These are phyloP conservation scores for Arxiozyma slooffiae DNA, from an alignment of 1,139 yeast genomes.

Conservation along the genomic window DNA sequence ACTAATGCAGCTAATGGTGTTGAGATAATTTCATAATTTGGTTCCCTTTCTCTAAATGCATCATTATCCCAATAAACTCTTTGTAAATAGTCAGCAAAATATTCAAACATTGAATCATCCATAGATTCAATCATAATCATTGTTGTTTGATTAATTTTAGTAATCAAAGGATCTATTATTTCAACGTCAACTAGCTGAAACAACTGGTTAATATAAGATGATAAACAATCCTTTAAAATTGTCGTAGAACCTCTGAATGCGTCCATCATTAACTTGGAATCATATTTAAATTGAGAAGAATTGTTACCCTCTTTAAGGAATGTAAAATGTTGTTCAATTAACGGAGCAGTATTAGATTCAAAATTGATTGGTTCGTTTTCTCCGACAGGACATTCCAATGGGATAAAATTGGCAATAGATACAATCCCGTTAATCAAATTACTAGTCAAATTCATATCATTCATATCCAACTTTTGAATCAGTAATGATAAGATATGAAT, in stretches of 20 bases:
- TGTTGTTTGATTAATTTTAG: constrained; percentile 52
- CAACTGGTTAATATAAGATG: constrained; percentile 48
- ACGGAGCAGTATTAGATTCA: constrained; percentile 39
- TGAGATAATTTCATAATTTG: constrained; percentile 35
- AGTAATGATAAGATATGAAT: constrained; percentile 62
- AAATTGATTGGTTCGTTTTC: constrained; percentile 43
- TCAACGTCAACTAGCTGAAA: constrained; percentile 61
- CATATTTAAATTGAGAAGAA: constrained; percentile 28
- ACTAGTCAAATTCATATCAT: constrained; percentile 71
- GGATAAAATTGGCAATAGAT: constrained; percentile 63
- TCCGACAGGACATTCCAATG: constrained; percentile 45
- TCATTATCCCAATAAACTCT: constrained; percentile 59
- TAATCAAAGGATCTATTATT: constrained; percentile 46
- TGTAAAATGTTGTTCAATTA: constrained; percentile 56
- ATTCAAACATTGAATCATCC: constrained; percentile 49
- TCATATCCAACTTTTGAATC: constrained; percentile 82
- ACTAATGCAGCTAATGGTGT: constrained; percentile 62
- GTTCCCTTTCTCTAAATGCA: constrained; percentile 35
- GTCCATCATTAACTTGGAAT: constrained; percentile 38
- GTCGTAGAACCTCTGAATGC: constrained; percentile 70
- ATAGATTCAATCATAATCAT: constrained; percentile 61
- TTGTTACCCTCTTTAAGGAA: constrained; percentile 35
- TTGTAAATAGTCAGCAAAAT: constrained; percentile 34
- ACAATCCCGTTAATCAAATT: constrained; percentile 64
- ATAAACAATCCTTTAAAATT: constrained; percentile 54